Evolutionary conservation across 495 filamentous ascomycete species (phyloP).

Genomic region (Penicillium ochrochloron): DNA sequence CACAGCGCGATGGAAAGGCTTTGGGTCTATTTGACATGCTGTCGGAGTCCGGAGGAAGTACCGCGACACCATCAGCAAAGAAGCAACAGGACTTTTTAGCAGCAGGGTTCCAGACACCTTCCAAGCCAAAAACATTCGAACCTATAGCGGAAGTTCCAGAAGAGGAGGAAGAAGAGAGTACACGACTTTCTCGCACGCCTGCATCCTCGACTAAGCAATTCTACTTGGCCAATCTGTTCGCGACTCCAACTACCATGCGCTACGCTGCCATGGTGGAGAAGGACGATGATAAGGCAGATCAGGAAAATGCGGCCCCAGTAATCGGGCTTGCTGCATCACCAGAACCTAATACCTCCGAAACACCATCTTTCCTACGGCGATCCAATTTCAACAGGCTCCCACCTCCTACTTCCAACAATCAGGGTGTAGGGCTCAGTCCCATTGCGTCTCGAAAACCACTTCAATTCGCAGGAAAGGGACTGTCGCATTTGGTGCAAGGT

Average conservation of each 20-base stretch:
- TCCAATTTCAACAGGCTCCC: slow-evolving; percentile 41
- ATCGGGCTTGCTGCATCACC: slow-evolving; percentile 17
- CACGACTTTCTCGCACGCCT: slow-evolving; percentile 61
- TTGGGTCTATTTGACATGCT: slow-evolving; percentile 92
- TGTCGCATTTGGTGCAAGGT: slow-evolving; percentile 79
- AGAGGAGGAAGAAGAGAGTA: slow-evolving; percentile 38
- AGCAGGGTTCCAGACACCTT: slow-evolving; percentile 48
- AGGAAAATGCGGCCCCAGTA: slow-evolving; percentile 30
- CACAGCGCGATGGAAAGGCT: slow-evolving; percentile 84
- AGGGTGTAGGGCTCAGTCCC: slow-evolving; percentile 43
- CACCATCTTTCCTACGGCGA: slow-evolving; percentile 78
- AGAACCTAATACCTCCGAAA: slow-evolving; percentile 44
- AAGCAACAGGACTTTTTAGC: slow-evolving; percentile 36
- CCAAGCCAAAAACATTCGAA: slow-evolving; percentile 37
- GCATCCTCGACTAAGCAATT: slow-evolving; percentile 64
- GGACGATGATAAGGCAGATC: slow-evolving; percentile 23
- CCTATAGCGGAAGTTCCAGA: slow-evolving; percentile 40
- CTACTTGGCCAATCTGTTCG: slow-evolving; percentile 63
- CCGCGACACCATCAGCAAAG: slow-evolving; percentile 45
- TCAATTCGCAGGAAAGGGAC: slow-evolving; percentile 69
- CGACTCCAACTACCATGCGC: slow-evolving; percentile 61
- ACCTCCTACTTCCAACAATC: slow-evolving; percentile 17
- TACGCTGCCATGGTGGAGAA: slow-evolving; percentile 51
- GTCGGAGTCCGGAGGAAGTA: slow-evolving; percentile 58
- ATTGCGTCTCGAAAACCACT: slow-evolving; percentile 60